Evolutionary conservation across 805 yeast species (phyloP).

Genomic region (Teunomyces aglyptinius): DNA sequence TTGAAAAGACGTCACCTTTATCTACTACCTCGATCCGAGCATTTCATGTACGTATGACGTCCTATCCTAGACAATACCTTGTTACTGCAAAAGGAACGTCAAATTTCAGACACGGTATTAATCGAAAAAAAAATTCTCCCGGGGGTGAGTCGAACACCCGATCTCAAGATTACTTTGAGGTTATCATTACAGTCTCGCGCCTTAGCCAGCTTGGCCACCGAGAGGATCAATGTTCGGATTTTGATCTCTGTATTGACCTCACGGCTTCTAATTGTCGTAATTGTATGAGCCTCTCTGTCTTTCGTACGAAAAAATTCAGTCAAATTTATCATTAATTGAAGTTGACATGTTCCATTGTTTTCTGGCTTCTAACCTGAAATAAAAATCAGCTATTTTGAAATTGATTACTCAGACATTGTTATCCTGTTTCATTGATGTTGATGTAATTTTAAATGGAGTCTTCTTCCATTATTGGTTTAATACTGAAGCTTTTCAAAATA

Average conservation of each 20-base stretch:
- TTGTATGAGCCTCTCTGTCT: neutral
- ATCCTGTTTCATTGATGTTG: too few species aligned
- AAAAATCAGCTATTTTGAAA: too few species aligned
- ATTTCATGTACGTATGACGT: too few species aligned
- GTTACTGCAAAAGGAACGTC: neutral
- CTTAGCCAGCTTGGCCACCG: constrained; percentile 51
- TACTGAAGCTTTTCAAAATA: too few species aligned
- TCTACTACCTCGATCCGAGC: neutral
- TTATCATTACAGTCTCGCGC: constrained; percentile 46
- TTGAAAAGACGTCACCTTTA: neutral
- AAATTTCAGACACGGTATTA: neutral
- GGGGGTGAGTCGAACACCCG: constrained; percentile 52
- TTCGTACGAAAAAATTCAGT: too few species aligned
- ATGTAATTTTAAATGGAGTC: too few species aligned
- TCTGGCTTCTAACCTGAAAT: too few species aligned
- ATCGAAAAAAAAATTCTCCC: constrained; percentile 30
- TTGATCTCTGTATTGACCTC: neutral
- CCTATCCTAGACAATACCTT: too few species aligned
- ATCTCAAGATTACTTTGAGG: constrained; percentile 42
- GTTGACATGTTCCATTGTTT: too few species aligned
- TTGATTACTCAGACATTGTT: too few species aligned
- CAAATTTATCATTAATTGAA: too few species aligned
- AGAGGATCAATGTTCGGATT: constrained; percentile 18
- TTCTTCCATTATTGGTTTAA: too few species aligned
- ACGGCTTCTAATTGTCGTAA: neutral